These are phyloP conservation scores for Lentithecium fluviatile DNA, from an alignment of 495 filamentous ascomycete genomes.

Conservation along the genomic window DNA sequence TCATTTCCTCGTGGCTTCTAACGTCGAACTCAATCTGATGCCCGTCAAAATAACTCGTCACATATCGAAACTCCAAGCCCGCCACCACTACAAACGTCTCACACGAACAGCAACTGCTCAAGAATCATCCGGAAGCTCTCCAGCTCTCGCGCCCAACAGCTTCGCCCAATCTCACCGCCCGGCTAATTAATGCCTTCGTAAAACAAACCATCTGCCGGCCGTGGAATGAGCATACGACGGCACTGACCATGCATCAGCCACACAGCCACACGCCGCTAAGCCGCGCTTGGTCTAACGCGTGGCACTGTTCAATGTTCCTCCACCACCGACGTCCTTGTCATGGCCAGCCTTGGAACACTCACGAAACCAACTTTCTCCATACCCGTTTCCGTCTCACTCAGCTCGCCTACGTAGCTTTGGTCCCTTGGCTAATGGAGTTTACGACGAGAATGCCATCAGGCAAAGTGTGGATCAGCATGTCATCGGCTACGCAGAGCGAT, in stretches of 20 bases:
- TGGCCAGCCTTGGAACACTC: background rate
- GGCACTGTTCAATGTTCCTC: background rate
- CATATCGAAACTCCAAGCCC: conserved; percentile 12
- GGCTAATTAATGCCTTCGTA: background rate
- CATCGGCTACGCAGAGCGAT: background rate
- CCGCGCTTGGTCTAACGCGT: background rate
- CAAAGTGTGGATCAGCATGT: background rate
- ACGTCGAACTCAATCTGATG: background rate
- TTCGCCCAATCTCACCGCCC: too few relatives aligned
- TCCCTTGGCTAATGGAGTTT: background rate
- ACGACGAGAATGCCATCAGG: background rate
- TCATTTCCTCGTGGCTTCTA: background rate
- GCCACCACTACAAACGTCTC: background rate
- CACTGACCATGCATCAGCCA: conserved; percentile 5
- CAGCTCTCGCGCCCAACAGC: background rate
- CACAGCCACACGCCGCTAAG: conserved; percentile 8
- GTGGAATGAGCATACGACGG: background rate
- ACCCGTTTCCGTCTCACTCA: conserved; percentile 10
- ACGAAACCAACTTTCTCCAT: background rate
- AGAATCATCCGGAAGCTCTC: background rate
- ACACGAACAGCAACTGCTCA: background rate
- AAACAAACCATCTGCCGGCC: background rate
- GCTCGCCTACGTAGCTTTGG: conserved; percentile 1
- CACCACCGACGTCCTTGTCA: background rate
- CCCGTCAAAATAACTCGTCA: conserved; percentile 12